Evolutionary conservation across 106 monocot genomes (phyloP).

Genomic region (Triglochin maritima): DNA sequence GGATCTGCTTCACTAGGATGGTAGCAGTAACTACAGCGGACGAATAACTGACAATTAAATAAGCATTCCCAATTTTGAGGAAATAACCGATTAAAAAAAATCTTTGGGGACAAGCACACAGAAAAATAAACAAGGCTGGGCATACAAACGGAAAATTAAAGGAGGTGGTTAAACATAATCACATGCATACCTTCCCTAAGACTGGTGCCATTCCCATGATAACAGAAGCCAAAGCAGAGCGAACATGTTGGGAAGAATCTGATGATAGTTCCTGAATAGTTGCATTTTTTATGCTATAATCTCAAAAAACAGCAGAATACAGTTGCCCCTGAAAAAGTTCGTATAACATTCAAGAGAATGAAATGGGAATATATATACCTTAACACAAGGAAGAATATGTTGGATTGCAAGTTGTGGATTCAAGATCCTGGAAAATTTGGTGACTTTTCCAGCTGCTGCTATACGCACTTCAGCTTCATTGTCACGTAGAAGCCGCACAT

Average conservation of each 20-base stretch:
- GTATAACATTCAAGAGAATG: background rate
- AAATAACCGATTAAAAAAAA: too few species aligned
- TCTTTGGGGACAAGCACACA: too few species aligned
- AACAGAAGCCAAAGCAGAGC: constrained; percentile 88
- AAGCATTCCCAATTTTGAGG: too few species aligned
- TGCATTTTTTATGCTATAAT: background rate
- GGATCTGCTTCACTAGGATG: too few species aligned
- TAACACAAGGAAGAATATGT: constrained; percentile 87
- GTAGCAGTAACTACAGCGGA: too few species aligned
- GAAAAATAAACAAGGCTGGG: too few species aligned
- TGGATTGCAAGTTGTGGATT: constrained; percentile 72
- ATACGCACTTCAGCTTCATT: constrained; percentile 95
- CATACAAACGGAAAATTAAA: too few species aligned
- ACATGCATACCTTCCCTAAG: constrained; percentile 54
- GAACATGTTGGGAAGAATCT: constrained; percentile 94
- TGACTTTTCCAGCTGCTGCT: constrained; percentile 90
- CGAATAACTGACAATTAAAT: too few species aligned
- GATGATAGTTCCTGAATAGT: constrained; percentile 68
- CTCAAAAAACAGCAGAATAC: background rate
- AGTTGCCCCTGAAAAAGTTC: background rate
- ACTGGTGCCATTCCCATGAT: constrained; percentile 99
- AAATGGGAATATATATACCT: constrained; percentile 27
- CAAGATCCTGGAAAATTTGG: constrained; percentile 86
- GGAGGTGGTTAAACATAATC: too few species aligned
- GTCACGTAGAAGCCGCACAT: constrained; percentile 90